phyloP scores from a whole-genome alignment of 2,329 filamentous ascomycete species.

The Colletotrichum lupini region DNA sequence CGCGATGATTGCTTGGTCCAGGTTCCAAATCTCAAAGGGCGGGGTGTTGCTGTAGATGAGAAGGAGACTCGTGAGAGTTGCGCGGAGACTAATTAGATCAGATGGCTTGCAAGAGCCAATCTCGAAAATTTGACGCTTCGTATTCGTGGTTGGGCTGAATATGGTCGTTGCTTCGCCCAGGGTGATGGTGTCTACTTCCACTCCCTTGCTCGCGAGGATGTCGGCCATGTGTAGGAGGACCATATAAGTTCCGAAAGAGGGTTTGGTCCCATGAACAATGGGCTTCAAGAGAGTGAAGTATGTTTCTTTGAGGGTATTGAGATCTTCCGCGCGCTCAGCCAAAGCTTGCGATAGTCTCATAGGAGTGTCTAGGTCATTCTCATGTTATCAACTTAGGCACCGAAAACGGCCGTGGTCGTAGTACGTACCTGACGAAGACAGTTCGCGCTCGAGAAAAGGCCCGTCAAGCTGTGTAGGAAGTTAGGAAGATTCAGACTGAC shows the following conservation, averaged over 20 bases:
- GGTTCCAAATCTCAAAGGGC: constrained; percentile 33
- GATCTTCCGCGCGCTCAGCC: neutral
- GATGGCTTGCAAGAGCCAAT: constrained; percentile 34
- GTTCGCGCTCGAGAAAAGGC: neutral
- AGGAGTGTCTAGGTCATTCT: neutral
- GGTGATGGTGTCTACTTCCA: constrained; percentile 23
- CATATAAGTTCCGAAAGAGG: constrained; percentile 23
- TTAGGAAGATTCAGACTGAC: too few relatives aligned
- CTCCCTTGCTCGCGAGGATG: constrained; percentile 30
- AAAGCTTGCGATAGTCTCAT: neutral
- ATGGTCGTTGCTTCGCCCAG: constrained; percentile 17
- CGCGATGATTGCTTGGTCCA: constrained; percentile 36
- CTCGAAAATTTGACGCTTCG: constrained; percentile 36
- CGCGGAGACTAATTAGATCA: constrained; percentile 36
- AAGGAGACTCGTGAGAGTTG: constrained; percentile 33
- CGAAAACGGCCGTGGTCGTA: neutral
- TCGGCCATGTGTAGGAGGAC: constrained; percentile 33
- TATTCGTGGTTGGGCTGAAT: constrained; percentile 23
- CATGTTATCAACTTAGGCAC: too few relatives aligned
- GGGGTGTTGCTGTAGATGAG: constrained; percentile 34
- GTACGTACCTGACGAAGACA: neutral
- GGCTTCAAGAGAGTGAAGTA: neutral
- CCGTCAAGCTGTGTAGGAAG: neutral
- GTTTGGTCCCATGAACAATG: neutral
- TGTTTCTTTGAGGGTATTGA: neutral